These are phyloP conservation scores for Elsinoe ampelina DNA, from an alignment of 2,329 filamentous ascomycete species.

Conservation along the genomic window DNA sequence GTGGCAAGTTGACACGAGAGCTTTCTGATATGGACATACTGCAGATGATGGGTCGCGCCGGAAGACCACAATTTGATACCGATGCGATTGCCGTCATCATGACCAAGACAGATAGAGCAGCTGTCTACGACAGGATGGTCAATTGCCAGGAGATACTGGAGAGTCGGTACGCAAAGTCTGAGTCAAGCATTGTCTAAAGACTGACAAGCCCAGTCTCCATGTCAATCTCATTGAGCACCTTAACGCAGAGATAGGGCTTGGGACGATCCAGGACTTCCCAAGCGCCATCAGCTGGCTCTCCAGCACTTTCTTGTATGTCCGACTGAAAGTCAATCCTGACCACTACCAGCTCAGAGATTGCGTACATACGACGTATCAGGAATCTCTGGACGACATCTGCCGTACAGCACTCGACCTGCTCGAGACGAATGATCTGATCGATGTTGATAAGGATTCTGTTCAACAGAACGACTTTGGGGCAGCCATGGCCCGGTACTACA, in stretches of 20 bases:
- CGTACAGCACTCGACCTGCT: constrained; percentile 58
- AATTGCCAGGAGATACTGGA: constrained; percentile 66
- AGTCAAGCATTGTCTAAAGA: not conserved
- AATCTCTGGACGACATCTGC: constrained; percentile 61
- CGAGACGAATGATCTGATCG: constrained; percentile 50
- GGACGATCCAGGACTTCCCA: constrained; percentile 55
- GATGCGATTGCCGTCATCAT: constrained; percentile 71
- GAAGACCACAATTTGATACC: constrained; percentile 72
- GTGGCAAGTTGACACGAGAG: constrained; percentile 40
- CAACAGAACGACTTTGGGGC: constrained; percentile 62
- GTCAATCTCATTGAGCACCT: constrained; percentile 72
- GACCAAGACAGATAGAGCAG: constrained; percentile 56
- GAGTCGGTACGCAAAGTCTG: constrained; percentile 43
- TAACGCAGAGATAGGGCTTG: constrained; percentile 73
- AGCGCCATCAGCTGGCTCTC: constrained; percentile 65
- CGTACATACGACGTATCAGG: constrained; percentile 46
- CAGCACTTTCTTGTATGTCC: constrained; percentile 69
- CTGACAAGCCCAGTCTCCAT: constrained; percentile 48
- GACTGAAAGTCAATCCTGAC: constrained; percentile 59
- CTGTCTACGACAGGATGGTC: constrained; percentile 63
- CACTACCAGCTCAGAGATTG: constrained; percentile 57
- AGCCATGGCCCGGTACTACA: constrained; percentile 75
- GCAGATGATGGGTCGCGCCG: constrained; percentile 83
- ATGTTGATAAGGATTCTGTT: constrained; percentile 36
- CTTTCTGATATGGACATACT: constrained; percentile 77